phyloP scores from a whole-genome alignment of 495 filamentous ascomycete species.

The Penicillium canescens region DNA sequence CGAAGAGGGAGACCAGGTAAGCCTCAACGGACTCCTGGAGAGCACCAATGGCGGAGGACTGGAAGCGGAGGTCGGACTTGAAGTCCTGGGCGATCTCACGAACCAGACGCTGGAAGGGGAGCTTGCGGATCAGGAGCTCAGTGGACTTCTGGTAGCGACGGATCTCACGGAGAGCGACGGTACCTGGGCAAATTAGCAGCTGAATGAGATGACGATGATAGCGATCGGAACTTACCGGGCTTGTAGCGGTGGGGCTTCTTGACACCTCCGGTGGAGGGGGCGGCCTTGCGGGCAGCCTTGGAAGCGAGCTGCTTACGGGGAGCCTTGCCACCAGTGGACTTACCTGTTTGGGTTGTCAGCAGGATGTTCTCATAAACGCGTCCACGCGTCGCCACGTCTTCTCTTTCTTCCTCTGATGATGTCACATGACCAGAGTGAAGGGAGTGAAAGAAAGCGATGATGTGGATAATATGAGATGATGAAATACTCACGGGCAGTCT shows the following conservation, averaged over 20 bases:
- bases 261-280: conserved; percentile 82
- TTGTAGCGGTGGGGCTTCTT: conserved; percentile 99
- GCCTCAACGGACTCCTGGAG: conserved; percentile 99
- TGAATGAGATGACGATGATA: conserved; percentile 1
- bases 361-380: conserved; percentile 24
- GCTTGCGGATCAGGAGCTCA: conserved; percentile 99
- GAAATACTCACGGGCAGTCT: conserved; percentile 86
- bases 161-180: conserved; percentile 99
- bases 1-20: conserved; percentile 99
- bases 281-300: conserved; percentile 79
- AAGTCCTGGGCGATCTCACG: conserved; percentile 99
- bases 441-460: conserved; percentile 11
- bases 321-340: conserved; percentile 99
- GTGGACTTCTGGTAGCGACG: conserved; percentile 99
- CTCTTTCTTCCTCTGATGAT: not conserved
- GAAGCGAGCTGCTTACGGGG: conserved; percentile 96
- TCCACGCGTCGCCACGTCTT: conserved; percentile 14
- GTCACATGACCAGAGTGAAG: conserved; percentile 9
- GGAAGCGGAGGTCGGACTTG: conserved; percentile 99
- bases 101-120: conserved; percentile 99
- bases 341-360: conserved; percentile 56
- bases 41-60: conserved; percentile 98
- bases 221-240: conserved; percentile 71
- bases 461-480: not conserved
- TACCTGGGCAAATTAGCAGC: conserved; percentile 58